Conservation (phyloP, 192 early-diverging fungal species). For the Lobosporangium transversale region DNA sequence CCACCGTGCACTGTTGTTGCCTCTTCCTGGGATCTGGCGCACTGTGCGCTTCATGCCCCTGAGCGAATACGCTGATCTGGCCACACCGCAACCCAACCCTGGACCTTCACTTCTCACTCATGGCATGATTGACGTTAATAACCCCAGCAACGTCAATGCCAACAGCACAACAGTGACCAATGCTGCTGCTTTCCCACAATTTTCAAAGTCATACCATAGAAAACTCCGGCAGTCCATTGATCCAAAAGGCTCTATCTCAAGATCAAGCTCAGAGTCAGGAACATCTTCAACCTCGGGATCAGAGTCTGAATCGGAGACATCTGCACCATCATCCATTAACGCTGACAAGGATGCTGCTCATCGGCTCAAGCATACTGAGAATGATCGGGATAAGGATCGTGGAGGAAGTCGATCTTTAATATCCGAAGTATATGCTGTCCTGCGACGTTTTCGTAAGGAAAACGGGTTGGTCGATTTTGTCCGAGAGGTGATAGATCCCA, state of each 20-base stretch:
- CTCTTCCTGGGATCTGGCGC: slow-evolving; percentile 53
- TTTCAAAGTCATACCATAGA: background rate
- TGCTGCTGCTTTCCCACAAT: background rate
- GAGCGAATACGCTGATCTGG: slow-evolving; percentile 6
- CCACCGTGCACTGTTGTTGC: slow-evolving; percentile 54
- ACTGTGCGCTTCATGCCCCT: slow-evolving; percentile 52
- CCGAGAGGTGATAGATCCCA: slow-evolving; percentile 41
- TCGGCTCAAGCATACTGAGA: slow-evolving; percentile 39
- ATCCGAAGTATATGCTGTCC: slow-evolving; percentile 57
- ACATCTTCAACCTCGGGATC: background rate
- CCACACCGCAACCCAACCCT: background rate
- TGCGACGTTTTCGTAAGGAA: slow-evolving; percentile 56
- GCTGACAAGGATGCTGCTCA: background rate
- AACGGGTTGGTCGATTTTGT: slow-evolving; percentile 53
- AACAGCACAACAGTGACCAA: background rate
- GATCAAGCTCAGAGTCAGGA: background rate
- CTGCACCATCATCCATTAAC: background rate
- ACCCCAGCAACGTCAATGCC: background rate
- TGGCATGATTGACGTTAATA: slow-evolving; percentile 10
- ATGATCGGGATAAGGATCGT: slow-evolving; percentile 48
- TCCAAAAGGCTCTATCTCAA: background rate
- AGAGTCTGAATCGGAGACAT: background rate
- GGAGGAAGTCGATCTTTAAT: slow-evolving; percentile 38
- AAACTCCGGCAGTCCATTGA: background rate
- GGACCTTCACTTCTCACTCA: background rate